Percentiles rank a stretch among this genome's conserved stretches.
phyloP scores from a whole-genome alignment of 1,139 yeast species.

The Entelexis sorbosivorans region DNA sequence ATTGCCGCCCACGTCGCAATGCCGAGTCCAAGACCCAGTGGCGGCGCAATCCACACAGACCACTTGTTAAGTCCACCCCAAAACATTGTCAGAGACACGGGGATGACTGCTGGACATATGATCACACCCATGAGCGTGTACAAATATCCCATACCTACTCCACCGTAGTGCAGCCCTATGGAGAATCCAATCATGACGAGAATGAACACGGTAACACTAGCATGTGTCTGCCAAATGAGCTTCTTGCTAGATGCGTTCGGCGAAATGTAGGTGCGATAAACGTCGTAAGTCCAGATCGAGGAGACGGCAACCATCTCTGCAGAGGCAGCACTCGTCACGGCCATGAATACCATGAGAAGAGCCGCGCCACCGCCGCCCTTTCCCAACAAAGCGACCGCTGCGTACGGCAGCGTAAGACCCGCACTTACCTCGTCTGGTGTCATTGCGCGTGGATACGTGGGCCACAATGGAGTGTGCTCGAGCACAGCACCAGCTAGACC shows the following conservation, averaged over 20 bases:
- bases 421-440: slow-evolving; percentile 59
- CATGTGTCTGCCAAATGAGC: slow-evolving; percentile 57
- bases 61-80: slow-evolving; percentile 52
- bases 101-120: slow-evolving; percentile 76
- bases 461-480: slow-evolving; percentile 58
- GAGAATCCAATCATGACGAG: slow-evolving; percentile 71
- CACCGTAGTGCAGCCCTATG: slow-evolving; percentile 70
- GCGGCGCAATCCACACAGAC: slow-evolving; percentile 38
- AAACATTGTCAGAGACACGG: slow-evolving; percentile 59
- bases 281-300: slow-evolving; percentile 71
- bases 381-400: slow-evolving; percentile 76
- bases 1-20: slow-evolving; percentile 42
- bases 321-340: slow-evolving; percentile 47
- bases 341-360: slow-evolving; percentile 68
- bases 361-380: slow-evolving; percentile 79
- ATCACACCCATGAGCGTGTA: slow-evolving; percentile 81
- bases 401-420: slow-evolving; percentile 76
- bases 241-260: slow-evolving; percentile 66
- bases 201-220: slow-evolving; percentile 53
- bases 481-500: slow-evolving; percentile 70
- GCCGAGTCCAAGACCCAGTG: slow-evolving; percentile 39
- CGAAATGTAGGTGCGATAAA: slow-evolving; percentile 67
- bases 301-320: slow-evolving; percentile 84
- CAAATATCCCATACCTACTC: slow-evolving; percentile 74
- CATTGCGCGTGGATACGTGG: slow-evolving; percentile 59